Percentiles rank a stretch among this genome's conserved stretches.
Conservation (phyloP, 441 rosid species). For the Dalechampia spathulata region DNA sequence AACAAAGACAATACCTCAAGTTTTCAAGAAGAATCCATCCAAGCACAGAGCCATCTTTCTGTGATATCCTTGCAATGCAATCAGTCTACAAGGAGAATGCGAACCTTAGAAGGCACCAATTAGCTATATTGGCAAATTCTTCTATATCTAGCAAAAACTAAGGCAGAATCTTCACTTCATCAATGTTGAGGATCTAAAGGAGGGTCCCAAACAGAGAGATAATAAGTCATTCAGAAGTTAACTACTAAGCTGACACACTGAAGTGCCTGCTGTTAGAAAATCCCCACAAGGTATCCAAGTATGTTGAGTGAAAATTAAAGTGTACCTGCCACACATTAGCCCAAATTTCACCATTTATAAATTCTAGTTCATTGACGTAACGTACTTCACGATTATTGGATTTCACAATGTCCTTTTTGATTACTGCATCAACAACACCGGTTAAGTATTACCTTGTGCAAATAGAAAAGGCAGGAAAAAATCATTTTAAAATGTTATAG, state of each 20-base stretch:
- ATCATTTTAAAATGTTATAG: neutral
- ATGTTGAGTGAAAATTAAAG: slow-evolving; percentile 4
- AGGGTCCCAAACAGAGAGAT: neutral
- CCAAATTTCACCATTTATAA: slow-evolving; percentile 86
- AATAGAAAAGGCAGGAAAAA: neutral
- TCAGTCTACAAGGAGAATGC: slow-evolving; percentile 48
- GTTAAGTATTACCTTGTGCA: neutral
- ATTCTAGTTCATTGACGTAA: slow-evolving; percentile 86
- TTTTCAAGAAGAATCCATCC: slow-evolving; percentile 87
- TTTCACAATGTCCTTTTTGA: slow-evolving; percentile 39
- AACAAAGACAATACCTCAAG: slow-evolving; percentile 46
- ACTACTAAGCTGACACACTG: neutral
- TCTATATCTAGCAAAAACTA: neutral
- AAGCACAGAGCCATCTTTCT: slow-evolving; percentile 49
- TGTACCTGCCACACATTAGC: slow-evolving; percentile 88
- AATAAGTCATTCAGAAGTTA: neutral
- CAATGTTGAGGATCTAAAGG: neutral
- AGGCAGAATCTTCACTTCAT: neutral
- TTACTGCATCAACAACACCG: slow-evolving; percentile 43
- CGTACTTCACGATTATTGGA: slow-evolving; percentile 54
- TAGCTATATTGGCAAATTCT: neutral
- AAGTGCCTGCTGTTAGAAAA: neutral
- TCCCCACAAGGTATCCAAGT: neutral
- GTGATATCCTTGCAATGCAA: slow-evolving; percentile 93
- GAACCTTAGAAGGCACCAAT: slow-evolving; percentile 4